These are phyloP conservation scores for Penicillium nordicum DNA, from an alignment of 2,329 filamentous ascomycete species.

Conservation along the genomic window DNA sequence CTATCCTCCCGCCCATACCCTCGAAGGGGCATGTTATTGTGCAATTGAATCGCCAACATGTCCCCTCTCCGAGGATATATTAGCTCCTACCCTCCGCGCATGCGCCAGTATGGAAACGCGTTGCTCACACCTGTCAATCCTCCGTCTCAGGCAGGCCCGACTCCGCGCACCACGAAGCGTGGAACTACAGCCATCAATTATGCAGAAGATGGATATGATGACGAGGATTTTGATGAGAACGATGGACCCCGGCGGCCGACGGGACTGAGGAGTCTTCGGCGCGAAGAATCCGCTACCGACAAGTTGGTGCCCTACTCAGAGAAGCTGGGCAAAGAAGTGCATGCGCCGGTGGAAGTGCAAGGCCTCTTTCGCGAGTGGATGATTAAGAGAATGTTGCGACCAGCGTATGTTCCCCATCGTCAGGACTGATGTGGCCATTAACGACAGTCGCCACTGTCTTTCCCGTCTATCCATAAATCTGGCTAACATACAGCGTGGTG, in stretches of 20 bases:
- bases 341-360: constrained; percentile 75
- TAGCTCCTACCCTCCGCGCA: constrained; percentile 83
- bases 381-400: constrained; percentile 60
- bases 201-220: constrained; percentile 91
- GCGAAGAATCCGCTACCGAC: constrained; percentile 66
- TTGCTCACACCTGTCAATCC: constrained; percentile 81
- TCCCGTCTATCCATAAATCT: constrained; percentile 2
- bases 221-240: constrained; percentile 59
- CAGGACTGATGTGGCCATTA: constrained; percentile 1
- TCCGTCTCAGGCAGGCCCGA: constrained; percentile 61
- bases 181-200: constrained; percentile 97
- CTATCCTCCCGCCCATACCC: constrained; percentile 13
- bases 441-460: constrained; percentile 4
- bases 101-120: constrained; percentile 88
- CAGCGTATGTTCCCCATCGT: constrained; percentile 37
- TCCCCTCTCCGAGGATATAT: constrained; percentile 79
- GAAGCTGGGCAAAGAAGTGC: constrained; percentile 79
- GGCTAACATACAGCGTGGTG: constrained; percentile 9
- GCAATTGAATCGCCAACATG: constrained; percentile 40
- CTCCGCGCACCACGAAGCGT: constrained; percentile 87
- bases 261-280: constrained; percentile 75
- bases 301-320: constrained; percentile 62
- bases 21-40: constrained; percentile 37
- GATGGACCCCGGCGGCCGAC: constrained; percentile 70
- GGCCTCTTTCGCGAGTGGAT: constrained; percentile 97